Conservation (phyloP, 257 asterid species). For the Fraxinus americana region DNA sequence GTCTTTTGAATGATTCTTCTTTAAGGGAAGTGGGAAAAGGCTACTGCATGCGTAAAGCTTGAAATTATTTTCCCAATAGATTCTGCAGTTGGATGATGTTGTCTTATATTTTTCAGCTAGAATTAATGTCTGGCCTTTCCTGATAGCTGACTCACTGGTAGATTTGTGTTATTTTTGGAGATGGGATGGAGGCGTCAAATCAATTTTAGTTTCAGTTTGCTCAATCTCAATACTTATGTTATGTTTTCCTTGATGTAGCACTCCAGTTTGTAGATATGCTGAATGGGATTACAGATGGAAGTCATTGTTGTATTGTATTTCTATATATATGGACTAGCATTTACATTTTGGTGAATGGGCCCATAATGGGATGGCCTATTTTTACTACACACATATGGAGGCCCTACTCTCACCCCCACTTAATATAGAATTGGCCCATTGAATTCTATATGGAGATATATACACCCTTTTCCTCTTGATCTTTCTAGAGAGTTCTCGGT, state of each 20-base stretch:
- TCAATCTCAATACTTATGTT: background rate
- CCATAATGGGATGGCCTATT: too few species aligned
- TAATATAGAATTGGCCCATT: too few species aligned
- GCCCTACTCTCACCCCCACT: too few species aligned
- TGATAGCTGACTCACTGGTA: background rate
- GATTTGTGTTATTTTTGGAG: background rate
- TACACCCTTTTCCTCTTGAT: too few species aligned
- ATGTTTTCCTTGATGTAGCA: slow-evolving; percentile 49
- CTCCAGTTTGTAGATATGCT: slow-evolving; percentile 41
- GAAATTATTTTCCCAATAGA: too few species aligned
- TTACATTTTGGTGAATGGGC: too few species aligned
- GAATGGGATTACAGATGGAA: slow-evolving; percentile 95
- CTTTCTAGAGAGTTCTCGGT: too few species aligned
- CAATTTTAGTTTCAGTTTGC: background rate
- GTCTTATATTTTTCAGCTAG: background rate
- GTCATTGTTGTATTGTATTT: too few species aligned
- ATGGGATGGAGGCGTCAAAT: background rate
- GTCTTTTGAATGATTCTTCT: slow-evolving; percentile 14
- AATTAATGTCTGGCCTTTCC: background rate
- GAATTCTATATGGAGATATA: too few species aligned
- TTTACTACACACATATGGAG: too few species aligned
- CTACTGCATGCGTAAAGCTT: too few species aligned
- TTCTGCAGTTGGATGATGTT: background rate
- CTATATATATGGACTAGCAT: too few species aligned
- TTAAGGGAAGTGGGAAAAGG: background rate